These are phyloP conservation scores for Pseudogymnoascus sp. DNA, from an alignment of 2,329 filamentous ascomycete species.

Conservation along the genomic window DNA sequence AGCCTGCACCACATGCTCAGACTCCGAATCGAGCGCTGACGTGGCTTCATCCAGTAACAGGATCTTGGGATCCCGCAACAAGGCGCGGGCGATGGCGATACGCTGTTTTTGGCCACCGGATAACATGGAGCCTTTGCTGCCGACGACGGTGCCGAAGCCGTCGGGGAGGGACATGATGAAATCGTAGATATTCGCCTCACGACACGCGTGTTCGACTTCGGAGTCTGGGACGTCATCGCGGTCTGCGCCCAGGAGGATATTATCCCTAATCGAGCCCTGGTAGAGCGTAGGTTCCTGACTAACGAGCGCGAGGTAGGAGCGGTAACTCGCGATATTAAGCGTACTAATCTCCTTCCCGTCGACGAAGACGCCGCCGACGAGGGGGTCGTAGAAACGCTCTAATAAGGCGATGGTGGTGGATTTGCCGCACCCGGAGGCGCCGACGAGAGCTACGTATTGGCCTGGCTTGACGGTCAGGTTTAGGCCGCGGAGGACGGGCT, in stretches of 20 bases:
- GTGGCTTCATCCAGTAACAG: conserved; percentile 78
- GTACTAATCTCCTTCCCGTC: conserved; percentile 75
- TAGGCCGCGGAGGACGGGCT: conserved; percentile 82
- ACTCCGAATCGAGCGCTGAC: conserved; percentile 65
- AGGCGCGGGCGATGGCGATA: conserved; percentile 78
- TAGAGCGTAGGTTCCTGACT: conserved; percentile 93
- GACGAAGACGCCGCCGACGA: conserved; percentile 69
- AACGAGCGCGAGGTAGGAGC: conserved; percentile 75
- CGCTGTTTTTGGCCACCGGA: conserved; percentile 93
- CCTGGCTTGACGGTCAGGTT: conserved; percentile 66
- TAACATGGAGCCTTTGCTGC: conserved; percentile 75
- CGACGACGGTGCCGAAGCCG: conserved; percentile 77
- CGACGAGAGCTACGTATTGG: conserved; percentile 82
- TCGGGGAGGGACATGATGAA: conserved; percentile 82
- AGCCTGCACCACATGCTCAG: conserved; percentile 71
- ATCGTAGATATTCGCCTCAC: conserved; percentile 86
- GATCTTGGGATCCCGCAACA: conserved; percentile 85
- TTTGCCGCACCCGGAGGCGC: conserved; percentile 91
- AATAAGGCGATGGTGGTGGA: conserved; percentile 85
- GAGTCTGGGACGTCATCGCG: conserved; percentile 61
- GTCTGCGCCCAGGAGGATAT: conserved; percentile 72
- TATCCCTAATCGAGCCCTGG: conserved; percentile 83
- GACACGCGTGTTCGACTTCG: conserved; percentile 67
- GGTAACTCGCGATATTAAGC: conserved; percentile 80
- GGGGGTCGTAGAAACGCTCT: conserved; percentile 89